These are phyloP conservation scores for Laetiporus sulphureus DNA, from an alignment of 1,284 basidiomycete genomes.

Conservation along the genomic window DNA sequence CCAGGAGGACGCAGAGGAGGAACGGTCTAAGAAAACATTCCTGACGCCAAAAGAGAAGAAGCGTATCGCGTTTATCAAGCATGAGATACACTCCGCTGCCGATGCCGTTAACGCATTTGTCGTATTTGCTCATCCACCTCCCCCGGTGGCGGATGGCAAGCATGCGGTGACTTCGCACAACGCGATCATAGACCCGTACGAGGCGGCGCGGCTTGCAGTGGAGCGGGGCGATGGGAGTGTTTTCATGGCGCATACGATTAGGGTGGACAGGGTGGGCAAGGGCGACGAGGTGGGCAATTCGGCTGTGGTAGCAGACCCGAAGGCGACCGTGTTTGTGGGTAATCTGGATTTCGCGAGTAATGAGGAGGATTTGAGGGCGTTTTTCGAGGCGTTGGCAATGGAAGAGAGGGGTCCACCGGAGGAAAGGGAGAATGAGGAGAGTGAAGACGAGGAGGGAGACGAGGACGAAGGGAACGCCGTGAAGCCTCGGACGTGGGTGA, in stretches of 20 bases:
- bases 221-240: constrained; percentile 61
- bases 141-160: constrained; percentile 27
- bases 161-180: constrained; percentile 52
- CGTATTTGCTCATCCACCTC: constrained; percentile 72
- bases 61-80: constrained; percentile 91
- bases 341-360: constrained; percentile 89
- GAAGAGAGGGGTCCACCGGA: constrained; percentile 62
- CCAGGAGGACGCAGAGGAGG: constrained; percentile 33
- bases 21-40: constrained; percentile 48
- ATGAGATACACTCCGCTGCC: constrained; percentile 72
- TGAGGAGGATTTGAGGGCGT: constrained; percentile 84
- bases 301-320: constrained; percentile 52
- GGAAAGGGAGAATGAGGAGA: constrained; percentile 19
- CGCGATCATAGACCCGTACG: constrained; percentile 59
- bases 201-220: constrained; percentile 61
- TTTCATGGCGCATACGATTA: constrained; percentile 72
- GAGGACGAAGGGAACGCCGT: constrained; percentile 13
- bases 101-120: constrained; percentile 80
- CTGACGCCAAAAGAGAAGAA: constrained; percentile 87
- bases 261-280: constrained; percentile 61
- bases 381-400: constrained; percentile 78
- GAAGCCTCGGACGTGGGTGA: constrained; percentile 59
- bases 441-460: constrained; percentile 19
- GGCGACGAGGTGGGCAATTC: constrained; percentile 22
- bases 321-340: constrained; percentile 84